These are phyloP conservation scores for Kodamaea alishanica DNA, from an alignment of 1,139 yeast species.

Conservation along the genomic window DNA sequence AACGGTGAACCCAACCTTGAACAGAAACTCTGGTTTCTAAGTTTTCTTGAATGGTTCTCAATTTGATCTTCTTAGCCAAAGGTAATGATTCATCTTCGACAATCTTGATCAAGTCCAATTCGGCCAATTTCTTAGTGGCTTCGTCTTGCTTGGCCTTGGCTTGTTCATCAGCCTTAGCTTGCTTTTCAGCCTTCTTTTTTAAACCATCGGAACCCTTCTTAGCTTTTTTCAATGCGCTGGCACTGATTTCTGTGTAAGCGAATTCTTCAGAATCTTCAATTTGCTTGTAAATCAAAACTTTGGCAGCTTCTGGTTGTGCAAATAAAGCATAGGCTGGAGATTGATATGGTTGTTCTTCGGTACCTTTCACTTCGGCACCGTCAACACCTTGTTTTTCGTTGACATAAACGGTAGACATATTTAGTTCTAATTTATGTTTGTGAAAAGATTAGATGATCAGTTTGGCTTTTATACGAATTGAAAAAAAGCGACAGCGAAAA, in stretches of 20 bases:
- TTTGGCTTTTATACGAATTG: too few relatives aligned
- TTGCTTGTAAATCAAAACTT: conserved; percentile 62
- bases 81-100: conserved; percentile 73
- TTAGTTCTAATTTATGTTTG: conserved; percentile 1
- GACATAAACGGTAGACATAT: conserved; percentile 50
- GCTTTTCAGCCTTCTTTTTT: conserved; percentile 85
- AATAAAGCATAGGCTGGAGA: conserved; percentile 82
- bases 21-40: conserved; percentile 67
- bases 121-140: conserved; percentile 69
- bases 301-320: conserved; percentile 49
- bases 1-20: conserved; percentile 95
- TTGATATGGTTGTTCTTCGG: conserved; percentile 67
- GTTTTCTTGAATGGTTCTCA: conserved; percentile 49
- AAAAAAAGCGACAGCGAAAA: too few relatives aligned
- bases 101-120: conserved; percentile 67
- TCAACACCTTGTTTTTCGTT: conserved; percentile 73
- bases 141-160: conserved; percentile 61
- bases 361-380: conserved; percentile 51
- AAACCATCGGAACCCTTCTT: conserved; percentile 93
- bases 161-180: conserved; percentile 59
- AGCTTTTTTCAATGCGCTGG: conserved; percentile 93
- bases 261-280: conserved; percentile 52
- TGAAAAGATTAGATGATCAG: not conserved
- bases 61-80: conserved; percentile 62
- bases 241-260: conserved; percentile 74